Evolutionary conservation across 495 filamentous ascomycete species (phyloP), one percentile per base, ranked within the genome.

Genomic region (Penicillium angulare): DNA sequence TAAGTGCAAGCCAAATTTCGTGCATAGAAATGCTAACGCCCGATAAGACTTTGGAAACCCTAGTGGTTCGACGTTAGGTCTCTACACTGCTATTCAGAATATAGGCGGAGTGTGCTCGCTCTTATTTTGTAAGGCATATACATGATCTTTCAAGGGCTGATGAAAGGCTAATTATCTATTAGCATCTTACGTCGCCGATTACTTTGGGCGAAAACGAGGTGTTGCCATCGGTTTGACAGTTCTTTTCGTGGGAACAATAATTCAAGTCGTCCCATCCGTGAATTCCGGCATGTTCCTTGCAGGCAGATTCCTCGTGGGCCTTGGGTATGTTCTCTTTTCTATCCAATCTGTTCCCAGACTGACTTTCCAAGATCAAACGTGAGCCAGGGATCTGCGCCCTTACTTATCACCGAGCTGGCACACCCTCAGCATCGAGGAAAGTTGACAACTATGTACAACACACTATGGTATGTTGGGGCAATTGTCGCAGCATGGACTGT

Each of bases 401-500:
- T 84, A 57, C 65, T 85, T 48, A 72, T 84, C 35, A 83, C 81
- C 16, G 82, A 86, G 66, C 64, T 86, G 24, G 74, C 73, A 35
- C 80, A 85, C 51, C 80, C 82, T 34, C 79, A 82, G 61, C 80
- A 85, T 51, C 81, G 82, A 64, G 79, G 73, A 34, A 77, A 75
- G 56, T 67, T 85, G 55, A 84, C 81, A 18, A 77, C 80, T 13
- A 74, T 84, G 35, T 85, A 82, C 63, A 83, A 85, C 65, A 79
- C 75, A 50, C 65, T 81, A 43, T 85, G 79, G 79, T 82, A 84
- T 65, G 67, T 80, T 27, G 83, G 83, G 18, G 77, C 80, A 33
- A 72, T 80, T 32, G 53, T 65, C 59, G 64, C 59, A 3, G 55
- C 57, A 3, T 70, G 67, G 51, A 49, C 20, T 57, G 32, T 34